Percentiles rank a stretch among this genome's conserved stretches.
Conservation (phyloP, 2,329 filamentous ascomycete genomes). For the Trichoderma sp. region DNA sequence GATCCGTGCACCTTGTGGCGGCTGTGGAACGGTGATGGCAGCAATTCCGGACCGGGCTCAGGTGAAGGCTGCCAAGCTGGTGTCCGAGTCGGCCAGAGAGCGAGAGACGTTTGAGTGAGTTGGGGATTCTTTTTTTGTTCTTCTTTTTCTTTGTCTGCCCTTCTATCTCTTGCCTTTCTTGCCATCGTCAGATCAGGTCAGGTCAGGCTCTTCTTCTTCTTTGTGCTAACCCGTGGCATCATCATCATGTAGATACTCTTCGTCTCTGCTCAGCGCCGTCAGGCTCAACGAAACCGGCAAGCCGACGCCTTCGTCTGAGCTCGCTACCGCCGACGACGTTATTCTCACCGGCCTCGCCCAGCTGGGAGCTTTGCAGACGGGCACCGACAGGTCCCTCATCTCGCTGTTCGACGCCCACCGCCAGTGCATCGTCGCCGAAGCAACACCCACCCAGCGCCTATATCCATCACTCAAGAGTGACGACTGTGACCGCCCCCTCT, state of each 20-base stretch:
- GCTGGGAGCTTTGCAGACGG: conserved; percentile 43
- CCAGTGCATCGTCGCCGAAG: conserved; percentile 52
- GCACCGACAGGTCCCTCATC: conserved; percentile 43
- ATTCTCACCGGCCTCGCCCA: conserved; percentile 50
- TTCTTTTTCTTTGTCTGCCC: background rate
- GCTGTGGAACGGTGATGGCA: conserved; percentile 15
- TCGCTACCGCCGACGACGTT: conserved; percentile 35
- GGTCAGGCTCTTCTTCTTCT: background rate
- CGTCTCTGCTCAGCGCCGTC: conserved; percentile 17
- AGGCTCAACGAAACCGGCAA: conserved; percentile 27
- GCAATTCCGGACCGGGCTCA: background rate
- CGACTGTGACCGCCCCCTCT: conserved; percentile 22
- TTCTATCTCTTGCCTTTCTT: background rate
- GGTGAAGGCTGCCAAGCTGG: conserved; percentile 11
- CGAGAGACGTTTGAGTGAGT: conserved; percentile 33
- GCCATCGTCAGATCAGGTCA: background rate
- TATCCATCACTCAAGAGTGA: conserved; percentile 22
- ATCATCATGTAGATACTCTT: conserved; percentile 19
- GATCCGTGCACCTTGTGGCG: background rate
- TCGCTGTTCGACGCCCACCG: conserved; percentile 49
- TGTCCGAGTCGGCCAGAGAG: conserved; percentile 29
- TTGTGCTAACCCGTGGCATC: background rate
- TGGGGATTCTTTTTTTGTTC: background rate
- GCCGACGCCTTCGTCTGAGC: conserved; percentile 25
- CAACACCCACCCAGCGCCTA: conserved; percentile 42